These are phyloP conservation scores for Neurospora sp. DNA, from an alignment of 495 filamentous ascomycete species.

Conservation along the genomic window DNA sequence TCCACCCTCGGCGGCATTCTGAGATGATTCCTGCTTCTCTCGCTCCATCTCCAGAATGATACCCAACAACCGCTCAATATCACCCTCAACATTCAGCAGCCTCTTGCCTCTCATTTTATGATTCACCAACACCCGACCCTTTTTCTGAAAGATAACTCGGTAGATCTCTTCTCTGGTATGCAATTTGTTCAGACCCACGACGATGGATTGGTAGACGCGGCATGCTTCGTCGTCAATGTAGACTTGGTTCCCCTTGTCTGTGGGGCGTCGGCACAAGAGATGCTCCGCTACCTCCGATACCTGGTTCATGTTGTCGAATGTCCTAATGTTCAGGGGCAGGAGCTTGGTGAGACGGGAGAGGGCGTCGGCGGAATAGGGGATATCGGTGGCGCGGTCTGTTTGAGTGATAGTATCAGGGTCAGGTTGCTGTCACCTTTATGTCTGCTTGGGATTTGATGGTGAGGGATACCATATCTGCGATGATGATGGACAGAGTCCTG, in stretches of 20 bases:
- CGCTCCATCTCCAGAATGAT: not conserved
- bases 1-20: too few species aligned
- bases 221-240: not conserved
- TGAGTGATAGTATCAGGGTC: not conserved
- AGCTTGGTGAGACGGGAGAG: not conserved
- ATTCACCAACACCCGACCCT: not conserved
- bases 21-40: too few species aligned
- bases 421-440: not conserved
- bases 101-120: not conserved
- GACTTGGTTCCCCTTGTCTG: too few species aligned
- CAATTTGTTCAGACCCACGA: not conserved
- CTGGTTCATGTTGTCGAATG: not conserved
- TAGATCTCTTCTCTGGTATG: not conserved
- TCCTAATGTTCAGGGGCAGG: not conserved
- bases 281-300: not conserved
- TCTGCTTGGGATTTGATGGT: not conserved
- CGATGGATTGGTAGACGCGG: not conserved
- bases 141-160: rapidly evolving
- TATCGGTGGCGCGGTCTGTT: not conserved
- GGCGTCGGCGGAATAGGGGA: not conserved
- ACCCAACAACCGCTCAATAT: not conserved
- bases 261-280: too few species aligned
- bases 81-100: rapidly evolving
- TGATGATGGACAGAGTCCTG: not conserved
- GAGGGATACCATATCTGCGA: not conserved